These are phyloP conservation scores for Mycena sanguinolenta DNA, from an alignment of 768 basidiomycete species.

Conservation along the genomic window DNA sequence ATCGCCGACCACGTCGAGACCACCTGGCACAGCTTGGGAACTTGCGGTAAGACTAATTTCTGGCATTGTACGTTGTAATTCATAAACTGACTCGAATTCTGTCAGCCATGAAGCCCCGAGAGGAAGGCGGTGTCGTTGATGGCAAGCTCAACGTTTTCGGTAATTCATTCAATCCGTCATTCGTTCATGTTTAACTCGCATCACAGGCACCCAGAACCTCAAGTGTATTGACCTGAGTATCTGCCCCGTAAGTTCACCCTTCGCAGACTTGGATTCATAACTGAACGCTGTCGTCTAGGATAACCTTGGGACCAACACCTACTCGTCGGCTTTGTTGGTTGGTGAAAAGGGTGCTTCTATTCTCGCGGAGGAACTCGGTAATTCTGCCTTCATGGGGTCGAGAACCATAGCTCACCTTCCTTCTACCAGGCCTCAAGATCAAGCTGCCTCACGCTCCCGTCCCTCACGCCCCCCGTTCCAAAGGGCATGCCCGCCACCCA, in stretches of 20 bases:
- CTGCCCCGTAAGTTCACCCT: slow-evolving; percentile 66
- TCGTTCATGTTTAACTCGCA: neutral
- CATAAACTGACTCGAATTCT: neutral
- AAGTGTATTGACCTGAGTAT: slow-evolving; percentile 79
- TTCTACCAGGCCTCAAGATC: slow-evolving; percentile 67
- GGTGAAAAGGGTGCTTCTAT: slow-evolving; percentile 79
- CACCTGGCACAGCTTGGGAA: slow-evolving; percentile 79
- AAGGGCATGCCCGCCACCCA: slow-evolving; percentile 66
- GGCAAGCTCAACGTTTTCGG: slow-evolving; percentile 72
- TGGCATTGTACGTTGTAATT: neutral
- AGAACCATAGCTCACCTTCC: neutral
- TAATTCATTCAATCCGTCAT: slow-evolving; percentile 17
- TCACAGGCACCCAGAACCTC: slow-evolving; percentile 68
- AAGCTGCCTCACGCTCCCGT: slow-evolving; percentile 75
- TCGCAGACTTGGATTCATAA: neutral
- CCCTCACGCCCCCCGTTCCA: slow-evolving; percentile 74
- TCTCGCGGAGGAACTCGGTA: slow-evolving; percentile 74
- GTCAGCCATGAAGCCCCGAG: slow-evolving; percentile 75
- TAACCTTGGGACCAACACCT: slow-evolving; percentile 80
- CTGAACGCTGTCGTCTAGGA: slow-evolving; percentile 54
- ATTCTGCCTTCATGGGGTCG: neutral
- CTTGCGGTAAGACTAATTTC: slow-evolving; percentile 53
- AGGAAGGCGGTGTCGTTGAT: slow-evolving; percentile 77
- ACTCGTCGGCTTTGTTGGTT: slow-evolving; percentile 77
- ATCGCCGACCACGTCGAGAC: slow-evolving; percentile 78